phyloP scores from a whole-genome alignment of 2,329 filamentous ascomycete genomes.

The Pestalotiopsis sp. region DNA sequence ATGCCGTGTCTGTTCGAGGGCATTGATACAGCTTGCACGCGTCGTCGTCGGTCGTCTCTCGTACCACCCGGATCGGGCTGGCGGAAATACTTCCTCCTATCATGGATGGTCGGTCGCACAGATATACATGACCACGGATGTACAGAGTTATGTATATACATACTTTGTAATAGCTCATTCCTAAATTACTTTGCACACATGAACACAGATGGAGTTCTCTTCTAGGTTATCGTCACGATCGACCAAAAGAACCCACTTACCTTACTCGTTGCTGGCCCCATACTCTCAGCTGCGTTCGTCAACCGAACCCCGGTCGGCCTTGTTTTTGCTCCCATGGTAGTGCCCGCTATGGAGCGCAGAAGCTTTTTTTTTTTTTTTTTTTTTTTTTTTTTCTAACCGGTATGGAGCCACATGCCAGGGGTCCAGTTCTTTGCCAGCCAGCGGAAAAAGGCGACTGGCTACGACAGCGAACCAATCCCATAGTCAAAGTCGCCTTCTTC shows the following conservation, averaged over 20 bases:
- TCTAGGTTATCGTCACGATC: background rate
- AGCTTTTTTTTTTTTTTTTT: no score
- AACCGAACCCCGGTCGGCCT: background rate
- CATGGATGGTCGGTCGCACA: background rate
- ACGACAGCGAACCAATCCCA: conserved; percentile 10
- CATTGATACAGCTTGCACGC: background rate
- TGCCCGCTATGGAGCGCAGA: background rate
- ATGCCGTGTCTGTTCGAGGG: background rate
- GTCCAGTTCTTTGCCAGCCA: background rate
- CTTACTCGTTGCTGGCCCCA: background rate
- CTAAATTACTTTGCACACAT: background rate
- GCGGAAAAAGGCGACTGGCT: background rate
- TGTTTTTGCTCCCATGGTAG: background rate
- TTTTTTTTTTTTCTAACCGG: no score
- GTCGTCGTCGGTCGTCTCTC: background rate
- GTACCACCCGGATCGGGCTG: background rate
- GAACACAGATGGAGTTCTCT: background rate
- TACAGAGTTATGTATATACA: background rate
- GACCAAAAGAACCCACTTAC: background rate
- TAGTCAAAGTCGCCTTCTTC: background rate
- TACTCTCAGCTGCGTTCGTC: background rate
- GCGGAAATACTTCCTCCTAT: conserved; percentile 14
- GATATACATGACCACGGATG: background rate
- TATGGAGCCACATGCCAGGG: background rate
- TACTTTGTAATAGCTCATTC: no score